Evolutionary conservation across 2,329 filamentous ascomycete genomes (phyloP).

Genomic region (Apiospora kogelbergensis): DNA sequence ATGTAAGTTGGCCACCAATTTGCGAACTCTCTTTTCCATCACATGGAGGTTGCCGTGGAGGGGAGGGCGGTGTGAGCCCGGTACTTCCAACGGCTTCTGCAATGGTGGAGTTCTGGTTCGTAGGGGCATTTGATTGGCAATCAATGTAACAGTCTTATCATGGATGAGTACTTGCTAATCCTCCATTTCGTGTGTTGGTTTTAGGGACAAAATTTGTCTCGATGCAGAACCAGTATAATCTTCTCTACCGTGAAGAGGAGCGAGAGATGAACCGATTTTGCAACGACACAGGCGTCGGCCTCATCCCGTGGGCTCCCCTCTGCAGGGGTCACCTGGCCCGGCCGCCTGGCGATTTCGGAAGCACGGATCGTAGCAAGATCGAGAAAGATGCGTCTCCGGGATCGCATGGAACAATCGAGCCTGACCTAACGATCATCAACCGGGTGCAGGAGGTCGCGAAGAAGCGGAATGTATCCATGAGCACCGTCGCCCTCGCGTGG

Average conservation of each 20-base stretch:
- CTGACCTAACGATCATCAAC: slow-evolving; percentile 41
- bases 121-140: no score
- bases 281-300: slow-evolving; percentile 39
- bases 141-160: background rate
- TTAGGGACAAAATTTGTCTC: slow-evolving; percentile 58
- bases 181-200: background rate
- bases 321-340: slow-evolving; percentile 38
- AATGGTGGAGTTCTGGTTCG: background rate
- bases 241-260: slow-evolving; percentile 64
- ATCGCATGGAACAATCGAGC: slow-evolving; percentile 33
- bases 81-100: background rate
- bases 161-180: background rate
- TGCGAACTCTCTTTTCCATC: background rate
- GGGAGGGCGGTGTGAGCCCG: no score
- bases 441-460: slow-evolving; percentile 59
- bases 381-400: slow-evolving; percentile 38
- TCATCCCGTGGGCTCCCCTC: slow-evolving; percentile 42
- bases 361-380: slow-evolving; percentile 29
- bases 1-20: slow-evolving; percentile 28
- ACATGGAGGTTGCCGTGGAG: no score
- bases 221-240: slow-evolving; percentile 63
- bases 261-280: slow-evolving; percentile 45
- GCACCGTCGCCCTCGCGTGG: slow-evolving; percentile 66
- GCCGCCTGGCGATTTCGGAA: slow-evolving; percentile 30
- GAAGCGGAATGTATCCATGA: slow-evolving; percentile 60